phyloP scores from a whole-genome alignment of 176 grass and related monocot species.

The Puccinellia tenuiflora region DNA sequence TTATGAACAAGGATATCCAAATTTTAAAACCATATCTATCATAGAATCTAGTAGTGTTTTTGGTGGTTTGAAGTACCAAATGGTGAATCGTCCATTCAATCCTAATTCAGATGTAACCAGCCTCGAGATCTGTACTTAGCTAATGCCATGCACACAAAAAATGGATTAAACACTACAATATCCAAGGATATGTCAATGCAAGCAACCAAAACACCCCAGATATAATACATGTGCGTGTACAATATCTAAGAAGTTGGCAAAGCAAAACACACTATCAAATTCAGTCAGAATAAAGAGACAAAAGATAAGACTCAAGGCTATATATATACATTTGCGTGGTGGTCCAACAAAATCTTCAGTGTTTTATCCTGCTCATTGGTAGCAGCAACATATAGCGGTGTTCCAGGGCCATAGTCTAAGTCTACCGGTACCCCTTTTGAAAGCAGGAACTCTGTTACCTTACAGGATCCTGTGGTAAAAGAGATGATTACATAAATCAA shows the following conservation, averaged over 20 bases:
- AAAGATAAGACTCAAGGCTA: background rate
- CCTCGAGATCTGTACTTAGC: background rate
- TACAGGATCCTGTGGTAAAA: background rate
- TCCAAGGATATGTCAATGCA: background rate
- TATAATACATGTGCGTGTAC: background rate
- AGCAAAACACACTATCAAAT: background rate
- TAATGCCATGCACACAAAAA: background rate
- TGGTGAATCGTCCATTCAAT: background rate
- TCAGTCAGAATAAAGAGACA: background rate
- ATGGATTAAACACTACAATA: background rate
- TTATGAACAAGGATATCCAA: background rate
- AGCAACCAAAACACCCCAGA: background rate
- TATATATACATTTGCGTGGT: background rate
- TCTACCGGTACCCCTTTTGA: constrained; percentile 21
- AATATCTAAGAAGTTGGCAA: background rate
- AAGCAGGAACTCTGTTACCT: constrained; percentile 12
- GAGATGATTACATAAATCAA: background rate
- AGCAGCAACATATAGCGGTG: constrained; percentile 5
- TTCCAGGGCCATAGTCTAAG: constrained; percentile 7
- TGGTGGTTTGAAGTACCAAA: background rate
- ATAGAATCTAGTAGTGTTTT: background rate
- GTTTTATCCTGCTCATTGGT: constrained; percentile 5
- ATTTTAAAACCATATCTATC: background rate
- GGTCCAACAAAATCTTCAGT: constrained; percentile 1
- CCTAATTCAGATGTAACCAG: background rate